Evolutionary conservation across 1,139 yeast genomes (phyloP).

Genomic region (Suhomyces guaymorum): DNA sequence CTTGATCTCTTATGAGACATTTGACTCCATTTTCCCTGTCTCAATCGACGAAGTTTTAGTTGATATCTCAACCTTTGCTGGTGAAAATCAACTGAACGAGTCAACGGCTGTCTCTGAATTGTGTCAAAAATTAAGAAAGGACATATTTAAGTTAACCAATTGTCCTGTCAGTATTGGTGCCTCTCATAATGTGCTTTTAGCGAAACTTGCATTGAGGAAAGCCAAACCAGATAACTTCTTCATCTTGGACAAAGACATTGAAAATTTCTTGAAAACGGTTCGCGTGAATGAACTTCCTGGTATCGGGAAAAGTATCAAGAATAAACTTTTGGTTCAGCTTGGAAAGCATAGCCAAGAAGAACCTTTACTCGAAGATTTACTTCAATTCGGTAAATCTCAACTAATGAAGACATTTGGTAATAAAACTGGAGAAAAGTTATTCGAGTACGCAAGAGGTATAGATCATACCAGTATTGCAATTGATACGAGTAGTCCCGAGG

Average conservation of each 20-base stretch:
- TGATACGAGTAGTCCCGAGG: constrained; percentile 46
- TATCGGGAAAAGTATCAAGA: constrained; percentile 60
- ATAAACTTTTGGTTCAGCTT: constrained; percentile 36
- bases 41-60: constrained; percentile 89
- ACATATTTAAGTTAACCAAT: constrained; percentile 48
- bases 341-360: constrained; percentile 12
- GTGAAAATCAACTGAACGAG: constrained; percentile 14
- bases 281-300: constrained; percentile 74
- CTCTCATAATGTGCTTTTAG: constrained; percentile 69
- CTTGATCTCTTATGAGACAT: constrained; percentile 48
- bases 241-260: constrained; percentile 32
- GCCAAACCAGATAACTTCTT: constrained; percentile 82
- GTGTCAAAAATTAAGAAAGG: constrained; percentile 42
- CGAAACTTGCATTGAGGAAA: constrained; percentile 68
- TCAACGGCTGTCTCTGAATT: constrained; percentile 26
- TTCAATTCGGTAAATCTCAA: constrained; percentile 31
- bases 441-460: constrained; percentile 61
- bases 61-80: constrained; percentile 53
- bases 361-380: constrained; percentile 35
- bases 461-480: constrained; percentile 61
- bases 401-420: constrained; percentile 58
- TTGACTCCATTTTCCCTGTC: constrained; percentile 75
- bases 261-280: constrained; percentile 43
- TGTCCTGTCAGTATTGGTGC: constrained; percentile 81
- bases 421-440: constrained; percentile 67